phyloP scores from a whole-genome alignment of 2,329 filamentous ascomycete species.

The Ascochyta rabiei region DNA sequence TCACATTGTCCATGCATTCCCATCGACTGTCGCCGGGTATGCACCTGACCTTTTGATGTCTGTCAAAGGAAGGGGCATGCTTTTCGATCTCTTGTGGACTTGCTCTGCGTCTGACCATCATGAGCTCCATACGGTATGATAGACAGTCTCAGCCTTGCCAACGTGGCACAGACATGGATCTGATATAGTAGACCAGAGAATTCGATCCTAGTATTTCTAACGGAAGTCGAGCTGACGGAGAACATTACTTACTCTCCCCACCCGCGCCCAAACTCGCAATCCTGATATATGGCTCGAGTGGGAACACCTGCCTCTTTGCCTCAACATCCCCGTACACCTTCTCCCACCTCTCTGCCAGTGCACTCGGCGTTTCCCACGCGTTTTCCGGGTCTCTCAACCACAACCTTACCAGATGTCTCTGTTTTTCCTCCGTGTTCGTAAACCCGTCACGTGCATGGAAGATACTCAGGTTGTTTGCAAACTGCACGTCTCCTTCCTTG shows the following conservation, averaged over 20 bases:
- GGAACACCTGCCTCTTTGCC: slow-evolving; percentile 61
- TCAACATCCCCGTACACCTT: slow-evolving; percentile 60
- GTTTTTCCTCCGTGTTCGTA: slow-evolving; percentile 44
- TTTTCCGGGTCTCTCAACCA: slow-evolving; percentile 57
- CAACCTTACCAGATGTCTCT: slow-evolving; percentile 55
- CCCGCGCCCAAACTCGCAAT: slow-evolving; percentile 24
- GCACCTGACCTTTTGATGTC: too few species aligned
- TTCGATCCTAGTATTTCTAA: neutral
- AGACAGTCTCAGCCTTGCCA: neutral
- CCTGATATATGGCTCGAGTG: slow-evolving; percentile 53
- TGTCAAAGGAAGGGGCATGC: too few species aligned
- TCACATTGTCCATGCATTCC: neutral
- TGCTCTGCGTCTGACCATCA: neutral
- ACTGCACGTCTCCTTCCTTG: slow-evolving; percentile 55
- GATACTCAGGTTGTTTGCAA: slow-evolving; percentile 59
- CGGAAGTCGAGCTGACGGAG: neutral
- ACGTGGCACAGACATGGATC: neutral
- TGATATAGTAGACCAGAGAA: neutral
- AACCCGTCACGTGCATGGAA: slow-evolving; percentile 59
- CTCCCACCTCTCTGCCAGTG: slow-evolving; percentile 55
- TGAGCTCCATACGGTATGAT: neutral
- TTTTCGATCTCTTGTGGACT: too few species aligned
- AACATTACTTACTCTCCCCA: slow-evolving; percentile 2
- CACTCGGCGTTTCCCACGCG: slow-evolving; percentile 53
- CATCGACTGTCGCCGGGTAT: too few species aligned